Evolutionary conservation across 2,329 filamentous ascomycete species (phyloP).

Genomic region (Colletotrichum gloeosporioides): DNA sequence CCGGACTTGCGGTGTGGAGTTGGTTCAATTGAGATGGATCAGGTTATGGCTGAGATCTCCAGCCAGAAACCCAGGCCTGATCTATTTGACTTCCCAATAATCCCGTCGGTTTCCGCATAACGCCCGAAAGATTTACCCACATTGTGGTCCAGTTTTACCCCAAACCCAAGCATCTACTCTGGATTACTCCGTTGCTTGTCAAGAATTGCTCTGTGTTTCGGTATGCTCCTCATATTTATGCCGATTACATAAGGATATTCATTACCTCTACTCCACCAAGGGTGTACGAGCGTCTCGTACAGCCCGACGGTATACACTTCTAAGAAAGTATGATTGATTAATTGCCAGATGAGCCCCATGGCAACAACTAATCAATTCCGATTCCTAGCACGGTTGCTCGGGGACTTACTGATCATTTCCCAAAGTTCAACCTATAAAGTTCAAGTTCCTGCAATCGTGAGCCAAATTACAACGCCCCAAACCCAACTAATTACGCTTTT

Average conservation of each 20-base stretch:
- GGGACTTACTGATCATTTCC: neutral
- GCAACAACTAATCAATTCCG: neutral
- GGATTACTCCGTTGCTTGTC: neutral
- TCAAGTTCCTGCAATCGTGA: neutral
- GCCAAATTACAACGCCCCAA: accelerated
- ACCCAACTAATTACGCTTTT: neutral
- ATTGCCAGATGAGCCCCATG: neutral
- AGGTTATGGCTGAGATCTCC: neutral
- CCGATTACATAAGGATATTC: neutral
- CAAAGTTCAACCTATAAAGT: neutral
- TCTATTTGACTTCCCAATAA: neutral
- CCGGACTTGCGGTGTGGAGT: neutral
- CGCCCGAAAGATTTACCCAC: neutral
- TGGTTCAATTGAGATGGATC: neutral
- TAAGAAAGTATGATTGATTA: neutral
- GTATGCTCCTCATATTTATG: neutral
- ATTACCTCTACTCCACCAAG: neutral
- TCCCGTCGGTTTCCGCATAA: neutral
- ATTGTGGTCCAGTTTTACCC: neutral
- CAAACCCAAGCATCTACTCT: neutral
- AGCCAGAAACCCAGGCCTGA: neutral
- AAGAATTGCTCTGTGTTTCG: neutral
- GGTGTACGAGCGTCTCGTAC: neutral
- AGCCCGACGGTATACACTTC: neutral
- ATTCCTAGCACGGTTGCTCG: neutral